Conservation (phyloP, 345 rosid species). For the Streptanthus diversifolius region DNA sequence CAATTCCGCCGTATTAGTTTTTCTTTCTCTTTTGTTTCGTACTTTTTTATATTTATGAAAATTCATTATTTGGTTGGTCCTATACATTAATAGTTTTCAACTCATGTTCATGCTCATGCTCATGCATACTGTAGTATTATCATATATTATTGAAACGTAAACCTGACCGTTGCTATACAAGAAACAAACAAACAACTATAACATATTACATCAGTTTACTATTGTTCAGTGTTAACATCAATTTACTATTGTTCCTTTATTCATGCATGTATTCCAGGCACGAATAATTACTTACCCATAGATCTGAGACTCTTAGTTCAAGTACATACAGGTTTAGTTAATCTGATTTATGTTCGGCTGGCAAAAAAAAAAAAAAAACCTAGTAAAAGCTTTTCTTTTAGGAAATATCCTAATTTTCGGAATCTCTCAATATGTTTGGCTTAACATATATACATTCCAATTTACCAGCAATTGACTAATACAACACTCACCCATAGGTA, state of each 20-base stretch:
- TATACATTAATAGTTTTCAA: background rate
- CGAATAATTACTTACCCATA: background rate
- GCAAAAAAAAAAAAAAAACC: too few relatives aligned
- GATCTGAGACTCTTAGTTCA: background rate
- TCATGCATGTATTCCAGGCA: background rate
- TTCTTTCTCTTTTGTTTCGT: background rate
- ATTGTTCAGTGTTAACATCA: background rate
- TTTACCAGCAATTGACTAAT: background rate
- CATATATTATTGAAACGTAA: background rate
- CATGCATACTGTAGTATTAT: background rate
- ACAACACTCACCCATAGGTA: background rate
- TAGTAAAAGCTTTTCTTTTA: background rate
- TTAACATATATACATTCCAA: background rate
- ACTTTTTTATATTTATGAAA: background rate
- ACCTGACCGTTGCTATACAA: background rate
- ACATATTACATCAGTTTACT: background rate
- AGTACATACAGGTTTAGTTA: background rate
- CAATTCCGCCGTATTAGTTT: background rate
- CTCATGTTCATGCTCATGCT: background rate
- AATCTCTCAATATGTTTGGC: background rate
- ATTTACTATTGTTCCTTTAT: background rate
- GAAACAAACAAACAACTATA: background rate
- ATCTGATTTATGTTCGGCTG: background rate
- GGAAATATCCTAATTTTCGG: background rate
- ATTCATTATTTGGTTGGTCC: slow-evolving; percentile 12